phyloP scores from a whole-genome alignment of 306 rosid genomes.

The Castanea crenata region DNA sequence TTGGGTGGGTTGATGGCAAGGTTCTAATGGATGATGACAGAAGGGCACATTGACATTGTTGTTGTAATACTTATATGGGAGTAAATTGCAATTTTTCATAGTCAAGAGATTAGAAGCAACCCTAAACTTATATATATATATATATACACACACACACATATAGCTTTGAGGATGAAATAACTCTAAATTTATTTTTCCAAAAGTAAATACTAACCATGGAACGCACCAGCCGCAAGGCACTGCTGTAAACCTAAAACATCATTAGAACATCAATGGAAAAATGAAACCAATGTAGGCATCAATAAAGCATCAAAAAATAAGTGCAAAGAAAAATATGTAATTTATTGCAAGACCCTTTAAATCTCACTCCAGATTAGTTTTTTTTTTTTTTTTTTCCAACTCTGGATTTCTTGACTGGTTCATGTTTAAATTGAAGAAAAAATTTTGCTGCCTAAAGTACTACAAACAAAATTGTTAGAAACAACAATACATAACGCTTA shows the following conservation, averaged over 20 bases:
- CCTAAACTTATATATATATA: background rate
- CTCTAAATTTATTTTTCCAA: constrained; percentile 11
- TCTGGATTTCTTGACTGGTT: background rate
- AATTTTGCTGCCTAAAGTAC: background rate
- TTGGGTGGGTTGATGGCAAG: too few relatives aligned
- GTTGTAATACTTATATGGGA: too few relatives aligned
- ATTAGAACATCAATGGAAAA: background rate
- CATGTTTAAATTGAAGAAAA: background rate
- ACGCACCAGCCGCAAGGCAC: constrained; percentile 97
- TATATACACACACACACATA: background rate
- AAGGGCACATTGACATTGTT: too few relatives aligned
- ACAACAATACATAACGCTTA: constrained; percentile 34
- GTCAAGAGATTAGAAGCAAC: too few relatives aligned
- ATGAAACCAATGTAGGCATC: constrained; percentile 1
- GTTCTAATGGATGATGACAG: too few relatives aligned
- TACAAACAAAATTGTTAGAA: constrained; percentile 11
- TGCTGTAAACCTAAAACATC: constrained; percentile 76
- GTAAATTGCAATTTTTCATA: too few relatives aligned
- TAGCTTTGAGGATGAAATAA: background rate
- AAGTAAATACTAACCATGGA: constrained; percentile 77
- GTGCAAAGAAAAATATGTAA: background rate
- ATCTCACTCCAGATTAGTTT: background rate
- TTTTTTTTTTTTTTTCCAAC: background rate
- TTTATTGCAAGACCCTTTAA: background rate
- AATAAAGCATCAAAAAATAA: background rate